Base-by-base conservation (phyloP, 2,329 filamentous ascomycete genomes). In the Claviceps pazoutovae region DNA sequence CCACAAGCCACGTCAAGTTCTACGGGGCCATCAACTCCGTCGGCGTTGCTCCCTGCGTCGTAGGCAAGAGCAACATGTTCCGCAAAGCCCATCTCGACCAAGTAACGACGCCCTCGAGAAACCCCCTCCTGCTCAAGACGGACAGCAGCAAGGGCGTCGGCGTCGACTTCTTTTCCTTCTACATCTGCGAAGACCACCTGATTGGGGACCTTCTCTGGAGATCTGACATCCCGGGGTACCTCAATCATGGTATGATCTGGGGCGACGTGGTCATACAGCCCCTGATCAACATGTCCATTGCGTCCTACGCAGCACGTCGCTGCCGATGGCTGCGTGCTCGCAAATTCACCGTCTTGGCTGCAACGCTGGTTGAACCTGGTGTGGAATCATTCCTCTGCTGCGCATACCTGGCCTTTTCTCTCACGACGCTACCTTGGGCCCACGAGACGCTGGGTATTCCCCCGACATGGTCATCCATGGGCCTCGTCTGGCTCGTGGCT, bases 21-120 rank as follows among this genome's bases (percentile, higher is more conserved):
- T 98, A 98, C 71, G 85, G 84, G 8, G 93, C 91, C 55, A 98
- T 98, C 75, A 97, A 97, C 68, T 87, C 88, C 0, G 88, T 96
- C 16, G 78, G 86, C 3, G 71, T 97, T 50, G 93, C 93, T 0
- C 93, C 94, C 8, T 98, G 93, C 67, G 85, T 95, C 53, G 84
- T 97, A 21, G 93, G 93, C 49, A 98, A 98, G 71, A 95, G 88
- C 61, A 97, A 94, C 70, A 97, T 98, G 90, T 98, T 97, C 69
- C 86, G 93, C 54, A 87, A 86, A 55, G 87, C 88, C 0, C 91
- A 98, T 61, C 80, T 98, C 38, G 80, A 96, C 66, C 77, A 78
- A 57, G 78, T 93, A 8, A 83, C 82, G 36, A 67, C 77, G 61
- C 66, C 76, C 38, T 48, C 64, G 50, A 67, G 62, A 57, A 75